Evolutionary conservation across 192 early-diverging fungal species (phyloP).

Genomic region (Radiomyces spectabilis): DNA sequence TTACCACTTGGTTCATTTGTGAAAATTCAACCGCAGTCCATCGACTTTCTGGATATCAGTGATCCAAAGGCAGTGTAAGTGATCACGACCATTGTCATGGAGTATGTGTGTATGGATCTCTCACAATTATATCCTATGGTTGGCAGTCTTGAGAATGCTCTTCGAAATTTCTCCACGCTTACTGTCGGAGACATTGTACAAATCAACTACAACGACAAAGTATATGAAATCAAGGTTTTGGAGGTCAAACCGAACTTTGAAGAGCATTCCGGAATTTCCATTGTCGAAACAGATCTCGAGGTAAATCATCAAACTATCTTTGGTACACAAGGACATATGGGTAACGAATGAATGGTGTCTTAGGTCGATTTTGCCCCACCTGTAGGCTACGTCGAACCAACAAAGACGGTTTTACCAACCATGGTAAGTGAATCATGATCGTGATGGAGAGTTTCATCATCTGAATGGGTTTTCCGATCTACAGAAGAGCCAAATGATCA

Average conservation of each 20-base stretch:
- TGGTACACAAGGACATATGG: too few relatives aligned
- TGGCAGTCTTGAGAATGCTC: slow-evolving; percentile 76
- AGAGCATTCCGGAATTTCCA: slow-evolving; percentile 71
- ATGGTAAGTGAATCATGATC: background rate
- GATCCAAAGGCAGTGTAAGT: slow-evolving; percentile 90
- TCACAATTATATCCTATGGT: background rate
- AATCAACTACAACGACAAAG: slow-evolving; percentile 83
- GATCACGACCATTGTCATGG: background rate
- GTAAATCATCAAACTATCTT: too few relatives aligned
- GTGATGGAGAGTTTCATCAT: too few relatives aligned
- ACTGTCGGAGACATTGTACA: slow-evolving; percentile 89
- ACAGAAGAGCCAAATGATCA: slow-evolving; percentile 26
- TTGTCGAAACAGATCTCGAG: slow-evolving; percentile 96
- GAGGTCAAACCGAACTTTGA: slow-evolving; percentile 69
- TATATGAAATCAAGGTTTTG: slow-evolving; percentile 85
- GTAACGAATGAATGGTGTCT: background rate
- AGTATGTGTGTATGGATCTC: background rate
- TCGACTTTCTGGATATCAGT: slow-evolving; percentile 93
- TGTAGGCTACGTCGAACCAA: slow-evolving; percentile 90
- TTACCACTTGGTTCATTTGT: slow-evolving; percentile 83
- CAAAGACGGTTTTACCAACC: slow-evolving; percentile 6
- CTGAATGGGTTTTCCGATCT: background rate
- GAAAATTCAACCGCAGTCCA: slow-evolving; percentile 95
- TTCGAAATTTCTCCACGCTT: slow-evolving; percentile 86
- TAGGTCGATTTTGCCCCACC: slow-evolving; percentile 94